Base-by-base conservation (phyloP, 495 filamentous ascomycete species). In the Penicillium salamii region DNA sequence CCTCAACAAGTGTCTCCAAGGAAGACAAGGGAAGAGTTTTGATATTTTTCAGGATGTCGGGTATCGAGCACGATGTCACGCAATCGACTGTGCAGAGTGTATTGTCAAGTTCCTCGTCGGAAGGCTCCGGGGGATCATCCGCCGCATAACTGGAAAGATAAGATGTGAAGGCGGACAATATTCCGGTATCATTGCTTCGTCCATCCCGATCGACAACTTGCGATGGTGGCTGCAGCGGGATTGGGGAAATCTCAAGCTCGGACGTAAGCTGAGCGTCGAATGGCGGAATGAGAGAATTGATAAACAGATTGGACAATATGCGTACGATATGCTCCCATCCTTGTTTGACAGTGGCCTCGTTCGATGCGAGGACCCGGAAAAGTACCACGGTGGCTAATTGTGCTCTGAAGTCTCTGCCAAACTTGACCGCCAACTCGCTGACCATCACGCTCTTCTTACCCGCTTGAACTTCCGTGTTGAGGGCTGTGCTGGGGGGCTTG, bases 121-220 rank as follows among this genome's bases (percentile, higher is more conserved):
- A 97, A 1, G 93, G 93, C 69, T 97, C 95, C 5, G 93, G 93
- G 8, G 93, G 93, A 55, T 99, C 93, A 62, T 97, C 95, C 14
- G 91, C 95, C 20, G 95, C 93, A 71, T 97, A 97, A 63, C 91
- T 97, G n/a, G 91, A 95, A 17, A 99, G 88, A 54, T 97, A 97
- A 5, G 89, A 95, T 1, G 91, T 91, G 50, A 99, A 87, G 5
- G 93, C 89, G 4, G 90, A 96, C 60, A 99, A 87, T 17, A 99
- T 76, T 6, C 95, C 90, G 3, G 82, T 79, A 18, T 99, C 93
- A 50, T 69, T 82, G 26, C 81, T 72, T 49, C 87, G 87, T 34
- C 86, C 78, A 29, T 83, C 89, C 18, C 93, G 84, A 57, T 97
- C 95, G 33, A 99, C 90, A 34, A 99, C 80, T 55, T 95, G 90